Evolutionary conservation across 148 eudicot genomes (phyloP).

Genomic region (Vaccinium darrowii): DNA sequence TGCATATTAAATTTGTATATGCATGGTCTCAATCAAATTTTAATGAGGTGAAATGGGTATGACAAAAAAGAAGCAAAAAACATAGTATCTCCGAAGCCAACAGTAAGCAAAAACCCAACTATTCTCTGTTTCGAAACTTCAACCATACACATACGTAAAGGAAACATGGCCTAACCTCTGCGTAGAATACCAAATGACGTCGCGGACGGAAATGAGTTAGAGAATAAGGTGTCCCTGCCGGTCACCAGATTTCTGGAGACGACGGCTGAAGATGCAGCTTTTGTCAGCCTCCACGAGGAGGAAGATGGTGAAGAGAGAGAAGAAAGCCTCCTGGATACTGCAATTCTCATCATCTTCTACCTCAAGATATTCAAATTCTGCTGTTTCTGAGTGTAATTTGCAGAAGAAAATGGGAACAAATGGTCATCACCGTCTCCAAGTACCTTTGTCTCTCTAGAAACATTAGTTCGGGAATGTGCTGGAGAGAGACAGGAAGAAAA

Average conservation of each 20-base stretch:
- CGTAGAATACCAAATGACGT: not conserved
- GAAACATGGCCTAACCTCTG: slow-evolving; percentile 3
- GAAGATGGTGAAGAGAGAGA: slow-evolving; percentile 1
- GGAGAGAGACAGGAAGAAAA: not conserved
- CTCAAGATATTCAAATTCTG: not conserved
- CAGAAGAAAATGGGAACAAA: not conserved
- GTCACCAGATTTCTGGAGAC: not conserved
- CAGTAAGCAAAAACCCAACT: not conserved
- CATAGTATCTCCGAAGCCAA: not conserved
- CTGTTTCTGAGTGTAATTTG: not conserved
- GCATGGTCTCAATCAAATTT: not conserved
- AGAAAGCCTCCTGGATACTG: not conserved
- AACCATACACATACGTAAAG: not conserved
- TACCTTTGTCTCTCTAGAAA: not conserved
- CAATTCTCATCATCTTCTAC: not conserved
- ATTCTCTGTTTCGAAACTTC: not conserved
- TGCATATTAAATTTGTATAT: not conserved
- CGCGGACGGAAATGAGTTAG: not conserved
- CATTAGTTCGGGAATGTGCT: not conserved
- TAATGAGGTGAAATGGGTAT: not conserved
- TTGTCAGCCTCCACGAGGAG: not conserved
- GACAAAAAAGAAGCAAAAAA: not conserved
- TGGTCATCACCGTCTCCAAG: not conserved
- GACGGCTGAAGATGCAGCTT: not conserved
- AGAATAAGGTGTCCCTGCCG: not conserved